Evolutionary conservation across 225 moss, liverwort and hornwort species (phyloP).

Genomic region (Anthoceros angustus): DNA sequence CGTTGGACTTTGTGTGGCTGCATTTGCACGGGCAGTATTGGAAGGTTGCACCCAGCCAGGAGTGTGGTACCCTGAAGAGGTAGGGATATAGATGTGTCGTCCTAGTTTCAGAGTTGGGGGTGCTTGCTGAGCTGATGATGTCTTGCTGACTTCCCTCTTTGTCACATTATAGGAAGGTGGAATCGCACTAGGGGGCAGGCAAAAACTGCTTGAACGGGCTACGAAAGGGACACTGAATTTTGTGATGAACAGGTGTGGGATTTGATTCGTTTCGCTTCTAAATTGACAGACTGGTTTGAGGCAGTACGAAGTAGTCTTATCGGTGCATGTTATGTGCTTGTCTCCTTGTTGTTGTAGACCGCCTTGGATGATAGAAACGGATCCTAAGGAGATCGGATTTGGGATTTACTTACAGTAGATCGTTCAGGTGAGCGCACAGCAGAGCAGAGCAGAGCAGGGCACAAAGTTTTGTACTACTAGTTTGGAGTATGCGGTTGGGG

Average conservation of each 20-base stretch:
- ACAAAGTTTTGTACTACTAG: too few relatives aligned
- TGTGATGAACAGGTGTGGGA: conserved; percentile 54
- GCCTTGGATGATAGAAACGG: conserved; percentile 60
- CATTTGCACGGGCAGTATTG: conserved; percentile 67
- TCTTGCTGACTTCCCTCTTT: not conserved
- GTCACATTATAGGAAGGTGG: conserved; percentile 31
- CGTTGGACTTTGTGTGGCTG: conserved; percentile 49
- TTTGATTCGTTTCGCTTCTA: not conserved
- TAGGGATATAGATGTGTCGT: conserved; percentile 6
- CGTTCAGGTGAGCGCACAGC: not conserved
- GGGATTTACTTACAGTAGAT: conserved; percentile 32
- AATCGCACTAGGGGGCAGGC: conserved; percentile 28
- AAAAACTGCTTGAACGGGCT: conserved; percentile 46
- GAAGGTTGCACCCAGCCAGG: conserved; percentile 73
- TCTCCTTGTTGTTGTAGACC: conserved; percentile 21
- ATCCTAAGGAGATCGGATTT: conserved; percentile 59
- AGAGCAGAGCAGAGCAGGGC: too few relatives aligned
- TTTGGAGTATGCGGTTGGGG: too few relatives aligned
- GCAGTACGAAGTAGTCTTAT: not conserved
- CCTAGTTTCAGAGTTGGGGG: too few relatives aligned
- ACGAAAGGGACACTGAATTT: conserved; percentile 56
- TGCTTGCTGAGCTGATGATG: not conserved
- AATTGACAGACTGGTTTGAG: not conserved
- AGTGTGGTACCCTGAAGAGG: conserved; percentile 90
- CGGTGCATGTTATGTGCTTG: not conserved